Evolutionary conservation across 2,329 filamentous ascomycete genomes (phyloP), one percentile per base, ranked within the genome.

Genomic region (Pseudogymnoascus sp.): DNA sequence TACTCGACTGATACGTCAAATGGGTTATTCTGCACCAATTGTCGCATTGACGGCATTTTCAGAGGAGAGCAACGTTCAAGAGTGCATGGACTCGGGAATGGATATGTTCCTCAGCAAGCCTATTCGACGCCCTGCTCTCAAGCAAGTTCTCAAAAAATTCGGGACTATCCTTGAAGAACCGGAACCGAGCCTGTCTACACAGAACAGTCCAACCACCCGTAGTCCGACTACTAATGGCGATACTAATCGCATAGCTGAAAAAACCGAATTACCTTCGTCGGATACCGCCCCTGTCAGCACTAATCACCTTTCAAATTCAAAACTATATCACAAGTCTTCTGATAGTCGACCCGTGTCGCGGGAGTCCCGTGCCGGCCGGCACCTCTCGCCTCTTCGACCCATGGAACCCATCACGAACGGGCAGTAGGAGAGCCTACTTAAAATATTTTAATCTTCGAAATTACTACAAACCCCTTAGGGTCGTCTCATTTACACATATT

Each of bases 21-120:
- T 93, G 79, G 93, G 93, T 1, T 97, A 95, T 76, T 86, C 84
- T 10, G 89, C 90, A 1, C 93, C 93, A 0, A 96, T 97, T 66
- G 92, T 97, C 13, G 93, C 93, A 0, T 78, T 97, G 51, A 96
- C 92, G 10, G 93, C 93, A 2, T 96, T 96, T 71, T 87, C 90
- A 0, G 92, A 96, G 72, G 92, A 96, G 74, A 92, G 87, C 75
- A 96, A 96, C 71, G 86, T 93, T 51, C 89, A 88, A 75, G 90
- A 93, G 73, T 90, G 90, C 75, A 89, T 95, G 74, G 91, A 93
- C 65, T 92, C 88, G 1, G 93, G 93, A 63, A 96, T 96, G 92
- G 85, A 96, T 72, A 92, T 92, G 78, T 96, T 96, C 75, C 80
- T 96, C 23, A 81, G 82, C 71, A 88, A 88, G 70, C 85, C 85